These are phyloP conservation scores for Xanthoceras sorbifolium DNA, from an alignment of 345 rosid species.

Conservation along the genomic window DNA sequence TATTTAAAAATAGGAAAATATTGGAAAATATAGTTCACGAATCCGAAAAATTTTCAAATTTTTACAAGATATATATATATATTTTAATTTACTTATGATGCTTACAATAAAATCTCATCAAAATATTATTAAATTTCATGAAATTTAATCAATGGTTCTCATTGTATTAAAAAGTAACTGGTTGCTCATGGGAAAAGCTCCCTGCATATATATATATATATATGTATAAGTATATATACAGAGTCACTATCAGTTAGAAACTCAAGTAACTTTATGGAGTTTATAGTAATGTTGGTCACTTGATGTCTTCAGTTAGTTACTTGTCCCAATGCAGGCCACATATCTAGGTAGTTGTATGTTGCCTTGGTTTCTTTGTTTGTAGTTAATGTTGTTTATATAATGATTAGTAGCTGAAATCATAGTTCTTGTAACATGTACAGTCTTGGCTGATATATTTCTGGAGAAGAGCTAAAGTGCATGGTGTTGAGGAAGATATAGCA, in stretches of 20 bases:
- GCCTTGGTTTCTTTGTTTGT: neutral
- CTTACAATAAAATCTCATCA: too few relatives aligned
- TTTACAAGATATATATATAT: too few relatives aligned
- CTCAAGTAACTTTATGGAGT: neutral
- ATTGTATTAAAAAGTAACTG: too few relatives aligned
- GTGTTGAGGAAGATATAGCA: slow-evolving; percentile 73
- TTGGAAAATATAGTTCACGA: too few relatives aligned
- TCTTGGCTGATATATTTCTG: slow-evolving; percentile 87
- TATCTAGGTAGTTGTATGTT: neutral
- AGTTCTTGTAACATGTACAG: slow-evolving; percentile 34
- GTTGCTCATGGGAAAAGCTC: too few relatives aligned
- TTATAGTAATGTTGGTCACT: neutral
- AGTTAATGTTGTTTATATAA: slow-evolving; percentile 6
- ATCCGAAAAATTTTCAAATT: too few relatives aligned
- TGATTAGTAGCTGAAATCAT: neutral
- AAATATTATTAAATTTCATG: too few relatives aligned
- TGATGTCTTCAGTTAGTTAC: neutral
- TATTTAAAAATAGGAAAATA: too few relatives aligned
- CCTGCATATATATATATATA: neutral
- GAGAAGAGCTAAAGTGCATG: slow-evolving; percentile 76
- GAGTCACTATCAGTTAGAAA: neutral
- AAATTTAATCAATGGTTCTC: too few relatives aligned
- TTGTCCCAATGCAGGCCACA: neutral
- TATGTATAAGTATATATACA: too few relatives aligned
- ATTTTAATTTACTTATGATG: too few relatives aligned